These are phyloP conservation scores for Leucocoprinus leucothites DNA, from an alignment of 768 basidiomycete genomes.

Conservation along the genomic window DNA sequence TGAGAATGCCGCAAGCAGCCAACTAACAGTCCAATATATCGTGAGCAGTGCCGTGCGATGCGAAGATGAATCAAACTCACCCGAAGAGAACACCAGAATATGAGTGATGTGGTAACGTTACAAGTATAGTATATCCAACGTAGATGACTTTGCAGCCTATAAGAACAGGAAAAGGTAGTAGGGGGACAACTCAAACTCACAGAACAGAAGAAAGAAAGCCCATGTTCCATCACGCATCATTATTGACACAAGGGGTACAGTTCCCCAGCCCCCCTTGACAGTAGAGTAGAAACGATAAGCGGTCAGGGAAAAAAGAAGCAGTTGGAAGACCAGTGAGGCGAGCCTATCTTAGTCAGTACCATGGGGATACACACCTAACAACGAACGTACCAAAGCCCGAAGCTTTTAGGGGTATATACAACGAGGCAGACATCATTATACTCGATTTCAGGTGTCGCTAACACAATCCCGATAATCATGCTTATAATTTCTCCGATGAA, in stretches of 20 bases:
- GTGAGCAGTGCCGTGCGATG: not conserved
- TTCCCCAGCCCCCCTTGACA: constrained; percentile 23
- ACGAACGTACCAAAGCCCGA: constrained; percentile 28
- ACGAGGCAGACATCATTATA: constrained; percentile 33
- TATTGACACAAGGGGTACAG: constrained; percentile 33
- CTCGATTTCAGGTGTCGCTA: constrained; percentile 27
- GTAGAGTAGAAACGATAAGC: constrained; percentile 31
- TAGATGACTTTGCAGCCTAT: not conserved
- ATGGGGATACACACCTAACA: not conserved
- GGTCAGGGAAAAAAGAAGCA: constrained; percentile 36
- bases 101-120: constrained; percentile 16
- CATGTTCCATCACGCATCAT: constrained; percentile 45
- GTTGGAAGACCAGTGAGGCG: constrained; percentile 32
- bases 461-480: constrained; percentile 26
- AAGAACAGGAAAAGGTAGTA: too few species aligned
- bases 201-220: constrained; percentile 37
- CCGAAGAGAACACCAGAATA: constrained; percentile 28
- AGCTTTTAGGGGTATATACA: constrained; percentile 20
- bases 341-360: constrained; percentile 19
- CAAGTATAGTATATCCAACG: constrained; percentile 1
- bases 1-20: constrained; percentile 31
- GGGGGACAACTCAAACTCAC: constrained; percentile 20
- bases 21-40: constrained; percentile 20
- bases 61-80: constrained; percentile 17
- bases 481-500: constrained; percentile 28